Evolutionary conservation across 192 early-diverging fungal species (phyloP), one percentile per base, ranked within the genome.

Genomic region (Backusella macrospora): DNA sequence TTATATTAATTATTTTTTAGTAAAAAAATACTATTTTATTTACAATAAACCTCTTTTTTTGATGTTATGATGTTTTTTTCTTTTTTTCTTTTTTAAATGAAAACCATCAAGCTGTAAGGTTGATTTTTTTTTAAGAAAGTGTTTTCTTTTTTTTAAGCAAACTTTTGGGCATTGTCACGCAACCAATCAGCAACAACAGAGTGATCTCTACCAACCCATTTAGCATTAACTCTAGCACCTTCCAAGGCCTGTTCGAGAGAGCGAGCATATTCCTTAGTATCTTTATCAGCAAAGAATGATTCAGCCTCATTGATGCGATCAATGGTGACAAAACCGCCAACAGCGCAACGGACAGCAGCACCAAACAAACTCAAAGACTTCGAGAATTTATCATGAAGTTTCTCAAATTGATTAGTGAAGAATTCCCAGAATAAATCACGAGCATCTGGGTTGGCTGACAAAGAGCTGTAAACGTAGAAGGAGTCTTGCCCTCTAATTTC

Each of bases 221-320:
- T 81, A 45, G 86, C 82, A 76, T 90, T 88, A 42, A 86, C 82
- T 40, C 88, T 82, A 71, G 90, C 85, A 62, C 83, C 85, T 76
- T 94, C 93, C 47, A 94, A 75, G 38, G 87, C 86, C 85, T 95
- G 93, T 55, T 89, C 86, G 55, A 95, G 76, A 15, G 92, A 85
- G 49, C 90, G 85, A 14, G 81, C 81, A 72, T 90, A 90, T 45
- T 89, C 89, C 62, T 85, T 76, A 29, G 85, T 85, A 43, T 89
- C 88, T 75, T 90, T 86, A 65, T 86, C 85, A 67, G 84, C 81
- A 55, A 94, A 90, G 70, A 90, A 89, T 16, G 76, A 52, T 62
- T 89, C 90, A 62, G 89, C 80, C 73, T 92, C 90, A 70, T 80
- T 81, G 73, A 91, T 87, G 45, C 84, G 86, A 5, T 87, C 88